phyloP scores from a whole-genome alignment of 768 basidiomycete species.

The Tephrocybe rancida region DNA sequence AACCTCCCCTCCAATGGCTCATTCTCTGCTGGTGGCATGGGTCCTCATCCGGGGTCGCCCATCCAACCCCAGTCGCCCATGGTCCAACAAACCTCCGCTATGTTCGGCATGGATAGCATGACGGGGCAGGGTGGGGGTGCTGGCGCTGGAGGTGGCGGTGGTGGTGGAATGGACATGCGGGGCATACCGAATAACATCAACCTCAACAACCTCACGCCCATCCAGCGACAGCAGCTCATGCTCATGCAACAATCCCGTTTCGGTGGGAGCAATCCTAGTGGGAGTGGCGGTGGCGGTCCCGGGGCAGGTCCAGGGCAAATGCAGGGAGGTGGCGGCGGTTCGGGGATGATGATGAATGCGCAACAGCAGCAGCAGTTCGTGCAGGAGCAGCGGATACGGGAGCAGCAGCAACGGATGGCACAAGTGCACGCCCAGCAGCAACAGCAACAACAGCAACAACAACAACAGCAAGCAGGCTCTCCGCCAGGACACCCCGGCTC shows the following conservation, averaged over 20 bases:
- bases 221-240: constrained; percentile 49
- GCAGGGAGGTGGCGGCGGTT: not conserved
- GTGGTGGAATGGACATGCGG: constrained; percentile 20
- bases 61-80: constrained; percentile 20
- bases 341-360: constrained; percentile 21
- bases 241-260: constrained; percentile 34
- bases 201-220: constrained; percentile 30
- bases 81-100: constrained; percentile 15
- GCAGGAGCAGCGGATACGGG: constrained; percentile 17
- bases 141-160: constrained; percentile 24
- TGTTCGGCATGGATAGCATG: constrained; percentile 23
- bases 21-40: not conserved
- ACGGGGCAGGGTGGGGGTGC: constrained; percentile 19
- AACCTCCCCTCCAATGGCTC: not conserved
- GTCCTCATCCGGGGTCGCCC: constrained; percentile 24
- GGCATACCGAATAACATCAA: constrained; percentile 26
- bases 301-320: not conserved
- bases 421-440: constrained; percentile 29
- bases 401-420: constrained; percentile 12
- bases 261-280: constrained; percentile 14
- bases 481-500: constrained; percentile 44
- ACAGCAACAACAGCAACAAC: constrained; percentile 35
- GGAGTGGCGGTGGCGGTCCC: not conserved
- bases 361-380: constrained; percentile 35
- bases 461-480: constrained; percentile 36